Percentiles rank a stretch among this genome's conserved stretches.
Evolutionary conservation across 2,329 filamentous ascomycete genomes (phyloP).

Genomic region (Phoma sp.): DNA sequence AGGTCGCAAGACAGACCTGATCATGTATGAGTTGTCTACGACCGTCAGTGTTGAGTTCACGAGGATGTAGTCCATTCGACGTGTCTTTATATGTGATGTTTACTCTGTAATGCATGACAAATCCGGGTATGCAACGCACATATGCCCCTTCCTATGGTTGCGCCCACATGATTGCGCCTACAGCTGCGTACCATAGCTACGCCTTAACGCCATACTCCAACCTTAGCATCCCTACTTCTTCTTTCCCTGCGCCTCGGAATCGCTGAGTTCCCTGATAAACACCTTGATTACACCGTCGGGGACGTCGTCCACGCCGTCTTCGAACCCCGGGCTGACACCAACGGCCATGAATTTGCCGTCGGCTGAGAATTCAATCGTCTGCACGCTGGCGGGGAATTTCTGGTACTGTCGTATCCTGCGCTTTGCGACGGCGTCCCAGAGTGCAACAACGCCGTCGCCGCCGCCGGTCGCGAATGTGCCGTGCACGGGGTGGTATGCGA

Average conservation of each 20-base stretch:
- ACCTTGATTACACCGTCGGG: conserved; percentile 76
- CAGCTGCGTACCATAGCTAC: no score
- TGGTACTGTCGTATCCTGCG: conserved; percentile 89
- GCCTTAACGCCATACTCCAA: conserved; percentile 21
- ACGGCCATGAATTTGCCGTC: conserved; percentile 82
- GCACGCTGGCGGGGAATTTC: conserved; percentile 79
- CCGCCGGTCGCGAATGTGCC: conserved; percentile 90
- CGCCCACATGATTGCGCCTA: no score
- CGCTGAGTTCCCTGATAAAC: conserved; percentile 81
- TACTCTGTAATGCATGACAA: no score
- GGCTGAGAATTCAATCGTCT: conserved; percentile 76
- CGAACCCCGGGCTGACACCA: conserved; percentile 84
- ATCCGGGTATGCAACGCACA: conserved; percentile 12
- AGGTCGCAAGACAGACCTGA: no score
- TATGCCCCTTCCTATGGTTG: neutral
- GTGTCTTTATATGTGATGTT: no score
- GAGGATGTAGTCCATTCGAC: no score
- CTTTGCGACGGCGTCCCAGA: conserved; percentile 94
- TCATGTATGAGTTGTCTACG: no score
- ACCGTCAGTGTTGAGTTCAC: no score
- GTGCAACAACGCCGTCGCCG: conserved; percentile 87
- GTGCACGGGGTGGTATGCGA: conserved; percentile 82
- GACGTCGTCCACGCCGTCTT: conserved; percentile 84
- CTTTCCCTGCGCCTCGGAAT: conserved; percentile 89
- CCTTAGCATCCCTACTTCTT: conserved; percentile 60